Conservation (phyloP, 2,329 filamentous ascomycete species). For the Ramularia collo-cygni region DNA sequence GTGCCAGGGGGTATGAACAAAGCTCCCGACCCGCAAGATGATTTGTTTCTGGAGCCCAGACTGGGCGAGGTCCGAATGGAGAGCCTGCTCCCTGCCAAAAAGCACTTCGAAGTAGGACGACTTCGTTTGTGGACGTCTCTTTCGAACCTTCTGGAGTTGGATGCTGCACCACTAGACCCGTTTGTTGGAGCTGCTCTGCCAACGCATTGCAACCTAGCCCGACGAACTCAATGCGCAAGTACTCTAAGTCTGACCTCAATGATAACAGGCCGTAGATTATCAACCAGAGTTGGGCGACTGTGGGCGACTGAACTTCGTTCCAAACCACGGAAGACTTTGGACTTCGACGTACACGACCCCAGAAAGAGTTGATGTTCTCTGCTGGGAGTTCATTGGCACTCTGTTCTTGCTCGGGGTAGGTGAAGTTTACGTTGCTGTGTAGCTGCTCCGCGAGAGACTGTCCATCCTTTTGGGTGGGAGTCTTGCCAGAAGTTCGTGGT, state of each 20-base stretch:
- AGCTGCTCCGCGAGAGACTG: conserved; percentile 26
- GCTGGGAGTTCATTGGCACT: conserved; percentile 22
- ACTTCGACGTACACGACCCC: conserved; percentile 41
- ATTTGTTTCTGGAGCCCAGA: conserved; percentile 24
- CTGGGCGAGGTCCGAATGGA: conserved; percentile 37
- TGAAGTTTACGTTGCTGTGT: conserved; percentile 34
- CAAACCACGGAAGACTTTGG: conserved; percentile 39
- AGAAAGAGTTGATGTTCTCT: conserved; percentile 28
- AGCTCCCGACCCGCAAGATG: conserved; percentile 15
- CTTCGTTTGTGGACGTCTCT: conserved; percentile 27
- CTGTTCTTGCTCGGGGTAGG: conserved; percentile 15
- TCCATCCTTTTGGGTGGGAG: conserved; percentile 7
- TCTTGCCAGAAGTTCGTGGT: conserved; percentile 5
- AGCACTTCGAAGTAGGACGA: conserved; percentile 46
- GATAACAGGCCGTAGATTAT: conserved; percentile 41
- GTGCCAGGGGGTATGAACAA: conserved; percentile 35
- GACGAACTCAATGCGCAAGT: conserved; percentile 37
- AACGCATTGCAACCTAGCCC: conserved; percentile 34
- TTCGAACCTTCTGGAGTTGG: conserved; percentile 33
- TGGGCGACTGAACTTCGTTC: conserved; percentile 31
- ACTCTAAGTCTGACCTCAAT: conserved; percentile 38
- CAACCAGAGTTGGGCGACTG: conserved; percentile 43
- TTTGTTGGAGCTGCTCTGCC: conserved; percentile 35
- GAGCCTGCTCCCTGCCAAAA: conserved; percentile 42
- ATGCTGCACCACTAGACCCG: conserved; percentile 40